phyloP scores from a whole-genome alignment of 805 yeast genomes.

The Danielia oregonensis region DNA sequence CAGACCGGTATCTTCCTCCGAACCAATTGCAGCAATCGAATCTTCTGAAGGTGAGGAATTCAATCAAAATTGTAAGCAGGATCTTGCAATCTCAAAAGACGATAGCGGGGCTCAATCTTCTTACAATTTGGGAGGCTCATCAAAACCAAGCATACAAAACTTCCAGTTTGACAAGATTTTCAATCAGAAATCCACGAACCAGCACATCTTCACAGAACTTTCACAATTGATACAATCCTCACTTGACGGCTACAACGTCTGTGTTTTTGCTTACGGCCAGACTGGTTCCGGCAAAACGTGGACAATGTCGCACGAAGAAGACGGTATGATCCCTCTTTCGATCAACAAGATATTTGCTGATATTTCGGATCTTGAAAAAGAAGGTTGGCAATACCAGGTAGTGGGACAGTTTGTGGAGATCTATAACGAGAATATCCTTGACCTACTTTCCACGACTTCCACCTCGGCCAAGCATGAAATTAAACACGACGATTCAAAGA shows the following conservation, averaged over 20 bases:
- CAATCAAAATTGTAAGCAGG: slow-evolving; percentile 34
- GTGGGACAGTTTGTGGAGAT: slow-evolving; percentile 83
- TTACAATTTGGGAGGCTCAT: background rate
- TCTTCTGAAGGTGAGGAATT: slow-evolving; percentile 21
- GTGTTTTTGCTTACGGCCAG: slow-evolving; percentile 96
- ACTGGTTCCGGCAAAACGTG: slow-evolving; percentile 89
- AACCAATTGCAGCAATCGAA: slow-evolving; percentile 12
- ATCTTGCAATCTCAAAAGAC: slow-evolving; percentile 25
- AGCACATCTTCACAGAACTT: slow-evolving; percentile 73
- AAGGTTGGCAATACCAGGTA: slow-evolving; percentile 62
- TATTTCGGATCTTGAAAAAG: slow-evolving; percentile 41
- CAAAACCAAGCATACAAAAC: slow-evolving; percentile 8
- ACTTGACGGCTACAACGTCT: slow-evolving; percentile 80
- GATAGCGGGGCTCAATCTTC: slow-evolving; percentile 9
- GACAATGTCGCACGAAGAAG: slow-evolving; percentile 71
- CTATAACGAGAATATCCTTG: slow-evolving; percentile 78
- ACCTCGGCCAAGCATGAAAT: slow-evolving; percentile 54
- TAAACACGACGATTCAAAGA: slow-evolving; percentile 55
- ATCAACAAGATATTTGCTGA: slow-evolving; percentile 65
- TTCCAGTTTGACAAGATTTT: slow-evolving; percentile 83
- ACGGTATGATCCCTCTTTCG: slow-evolving; percentile 83
- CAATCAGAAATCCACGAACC: slow-evolving; percentile 48
- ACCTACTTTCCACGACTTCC: slow-evolving; percentile 44
- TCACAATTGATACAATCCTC: slow-evolving; percentile 72
- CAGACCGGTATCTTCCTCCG: slow-evolving; percentile 46